These are phyloP conservation scores for Aspergillus amoenus DNA, from an alignment of 2,329 filamentous ascomycete genomes.

Conservation along the genomic window DNA sequence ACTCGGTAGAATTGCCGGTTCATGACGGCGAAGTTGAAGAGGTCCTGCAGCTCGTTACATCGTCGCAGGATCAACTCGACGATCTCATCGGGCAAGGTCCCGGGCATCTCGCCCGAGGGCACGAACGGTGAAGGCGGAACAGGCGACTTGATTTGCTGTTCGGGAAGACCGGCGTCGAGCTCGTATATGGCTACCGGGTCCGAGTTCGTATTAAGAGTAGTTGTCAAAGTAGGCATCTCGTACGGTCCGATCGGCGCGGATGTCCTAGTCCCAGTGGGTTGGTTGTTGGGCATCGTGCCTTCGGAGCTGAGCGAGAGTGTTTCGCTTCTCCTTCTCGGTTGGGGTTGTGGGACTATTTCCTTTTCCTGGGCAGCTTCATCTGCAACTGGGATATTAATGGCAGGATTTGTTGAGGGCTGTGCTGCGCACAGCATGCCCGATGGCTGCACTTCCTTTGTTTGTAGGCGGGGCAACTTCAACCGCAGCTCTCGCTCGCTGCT, in stretches of 20 bases:
- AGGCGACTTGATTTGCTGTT: conserved; percentile 6
- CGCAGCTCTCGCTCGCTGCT: conserved; percentile 24
- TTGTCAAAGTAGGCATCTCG: conserved; percentile 13
- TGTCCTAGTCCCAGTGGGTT: conserved; percentile 1
- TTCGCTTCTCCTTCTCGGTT: background rate
- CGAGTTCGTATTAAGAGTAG: conserved; percentile 12
- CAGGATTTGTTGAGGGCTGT: background rate
- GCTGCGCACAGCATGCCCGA: background rate
- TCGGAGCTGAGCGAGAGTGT: conserved; percentile 8
- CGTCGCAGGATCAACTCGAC: conserved; percentile 53
- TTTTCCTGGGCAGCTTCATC: background rate
- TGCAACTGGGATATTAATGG: background rate
- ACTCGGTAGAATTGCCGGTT: conserved; percentile 58
- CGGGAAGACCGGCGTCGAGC: conserved; percentile 29
- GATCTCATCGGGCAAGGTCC: conserved; percentile 49
- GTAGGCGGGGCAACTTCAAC: conserved; percentile 25
- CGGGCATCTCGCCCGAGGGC: conserved; percentile 37
- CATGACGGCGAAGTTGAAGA: conserved; percentile 55
- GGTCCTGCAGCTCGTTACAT: conserved; percentile 52
- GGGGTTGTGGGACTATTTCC: background rate
- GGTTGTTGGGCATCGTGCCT: conserved; percentile 27
- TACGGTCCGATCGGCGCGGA: conserved; percentile 16
- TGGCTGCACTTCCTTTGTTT: conserved; percentile 19
- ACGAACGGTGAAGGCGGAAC: conserved; percentile 8
- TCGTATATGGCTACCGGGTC: conserved; percentile 32